Evolutionary conservation across 805 yeast species (phyloP), one percentile per base, ranked within the genome.

Genomic region (Ogataea kodamae): DNA sequence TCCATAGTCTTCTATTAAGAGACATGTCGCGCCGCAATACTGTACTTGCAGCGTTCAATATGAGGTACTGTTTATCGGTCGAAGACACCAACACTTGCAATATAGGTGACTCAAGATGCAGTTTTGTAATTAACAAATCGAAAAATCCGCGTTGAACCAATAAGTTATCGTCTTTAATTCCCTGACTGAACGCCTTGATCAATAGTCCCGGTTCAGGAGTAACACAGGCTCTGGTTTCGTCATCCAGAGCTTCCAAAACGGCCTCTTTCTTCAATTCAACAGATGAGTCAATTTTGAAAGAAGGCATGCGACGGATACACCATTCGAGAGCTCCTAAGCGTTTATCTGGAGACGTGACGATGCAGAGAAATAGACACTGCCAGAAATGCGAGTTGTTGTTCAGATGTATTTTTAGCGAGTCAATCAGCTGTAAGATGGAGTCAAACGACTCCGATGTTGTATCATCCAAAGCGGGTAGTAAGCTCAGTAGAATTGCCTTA

Each of bases 21-120:
- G 97, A 87, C 96, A 92, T 87, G 57, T 92, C 99, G 47, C 79
- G 80, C 27, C 81, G 76, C 26, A 87, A 62, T 3, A 92, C 81
- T 0, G 89, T 78, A 8, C 68, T 59, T 16, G 87, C 72, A 22
- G 88, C 80, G 7, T 77, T 66, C 58, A 80, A 64, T 11, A 87
- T 55, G 22, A 88, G 59, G 18, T 71, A 48, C 40, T 74, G 71
- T 29, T 73, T 70, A 48, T 87, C 95, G 5, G 66, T 61, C 0
- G 59, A 48, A 1, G 75, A 58, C 1, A 76, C 63, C 8, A 77
- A 40, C 2, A 54, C 48, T 28, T 71, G 73, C 17, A 83, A 50
- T 2, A 80, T 69, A 0, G 71, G 70, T 12, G 87, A 76, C 41
- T 74, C 70, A 12, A 92, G 61, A 9, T 82, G 82, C 10, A 92